Evolutionary conservation across 768 basidiomycete genomes (phyloP), one percentile per base, ranked within the genome.

Genomic region (Saitozyma sp.): DNA sequence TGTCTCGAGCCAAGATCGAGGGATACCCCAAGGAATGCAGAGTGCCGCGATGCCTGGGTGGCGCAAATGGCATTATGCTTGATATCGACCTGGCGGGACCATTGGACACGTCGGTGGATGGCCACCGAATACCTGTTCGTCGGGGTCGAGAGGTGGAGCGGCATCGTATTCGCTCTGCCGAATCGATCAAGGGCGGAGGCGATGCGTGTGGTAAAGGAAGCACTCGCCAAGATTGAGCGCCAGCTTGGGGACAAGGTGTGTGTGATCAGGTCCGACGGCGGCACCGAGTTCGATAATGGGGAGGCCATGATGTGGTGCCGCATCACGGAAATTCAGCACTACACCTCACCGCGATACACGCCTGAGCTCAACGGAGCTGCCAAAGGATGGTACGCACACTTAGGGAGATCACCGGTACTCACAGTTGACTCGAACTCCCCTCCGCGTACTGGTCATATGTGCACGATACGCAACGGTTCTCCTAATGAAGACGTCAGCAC

Each of bases 221-320:
- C 9, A 10, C 9, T 56, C 10, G 17, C 54, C 13, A 29, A 56
- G 20, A 8, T 56, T 10, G 54, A 56, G 40, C 10, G 29, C 11
- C 54, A 56, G 40, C 54, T 56, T 8, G 54, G 54, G 11, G 54
- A 56, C 10, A 41, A 38, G 20, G 54, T 56, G 20, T 8, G 54
- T 10, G 40, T 56, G 54, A 38, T 56, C 8, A 20, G 54, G 40
- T 37, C 19, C 11, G 54, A 56, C 20, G 54, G 54, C 20, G 54
- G 54, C 20, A 20, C 14, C 13, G 54, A 56, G 20, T 56, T 56
- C 39, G 54, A 56, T 29, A 56, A 38, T 20, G 40, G 40, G 14
- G 13, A 42, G 13, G 39, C 17, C 9, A 20, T 8, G 13, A 29
- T 38, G 14, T 56, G 13, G 14, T 56, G 40, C 54, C 19, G 11